Evolutionary conservation across 164 flowering plant species (phyloP), one percentile per base, ranked within the genome.

Genomic region (Hamamelis virginiana): DNA sequence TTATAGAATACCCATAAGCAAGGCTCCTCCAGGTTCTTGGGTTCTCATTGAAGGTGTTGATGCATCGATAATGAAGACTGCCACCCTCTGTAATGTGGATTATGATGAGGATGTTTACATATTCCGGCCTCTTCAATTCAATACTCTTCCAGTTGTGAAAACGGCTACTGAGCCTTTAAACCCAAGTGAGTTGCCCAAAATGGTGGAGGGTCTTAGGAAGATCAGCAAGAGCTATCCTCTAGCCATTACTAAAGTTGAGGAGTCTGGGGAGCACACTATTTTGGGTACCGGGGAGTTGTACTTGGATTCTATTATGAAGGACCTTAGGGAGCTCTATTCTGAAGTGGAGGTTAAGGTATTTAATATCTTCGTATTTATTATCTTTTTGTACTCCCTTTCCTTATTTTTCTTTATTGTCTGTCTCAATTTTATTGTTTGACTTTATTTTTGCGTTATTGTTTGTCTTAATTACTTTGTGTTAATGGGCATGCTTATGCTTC

Each of bases 21-120:
- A 86, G 81, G 99, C 99, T 51, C 97, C 95, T 76, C 97, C 99
- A 62, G 99, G 98, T 75, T 88, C 97, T 61, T 96, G 98, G 99
- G 97, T 96, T 75, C 91, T 96, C 14, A 90, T 96, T 81, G 99
- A 96, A 84, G 98, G 99, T 67, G 99, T 96, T 6, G 99, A 91
- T 87, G 97, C 97, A 62, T 96, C 98, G 9, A 93, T 96, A 21
- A 96, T 89, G 97, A 96, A 96, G 75, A 91, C 98, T 74, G 99
- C 99, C 12, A 93, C 97, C 38, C 89, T 96, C 15, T 96, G 98
- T 76, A 87, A 89, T 81, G 78, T 72, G 76, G 80, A 91, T 66
- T 84, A 75, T 77, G 87, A 88, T 72, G 98, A 96, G 74, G 99
- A 96, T 75, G 90, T 94, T 0, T 88, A 89, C 79, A 96, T 96